Evolutionary conservation across 169 alveolate species (phyloP), one percentile per base, ranked within the genome.

Genomic region (Babesia bovis): DNA sequence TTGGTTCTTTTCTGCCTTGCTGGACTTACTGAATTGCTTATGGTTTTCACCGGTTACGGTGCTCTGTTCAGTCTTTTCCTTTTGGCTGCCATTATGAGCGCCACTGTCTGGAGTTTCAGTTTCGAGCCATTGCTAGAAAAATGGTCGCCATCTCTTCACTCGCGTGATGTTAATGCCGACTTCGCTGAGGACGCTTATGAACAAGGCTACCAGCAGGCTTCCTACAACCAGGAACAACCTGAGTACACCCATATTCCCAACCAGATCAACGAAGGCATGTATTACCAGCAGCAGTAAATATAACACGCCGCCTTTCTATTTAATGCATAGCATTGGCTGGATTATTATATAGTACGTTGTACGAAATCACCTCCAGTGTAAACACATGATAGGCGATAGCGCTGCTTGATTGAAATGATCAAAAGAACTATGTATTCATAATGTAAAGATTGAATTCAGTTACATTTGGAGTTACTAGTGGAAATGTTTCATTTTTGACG

Each of bases 11-110:
- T 84, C 87, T 52, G 84, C 61, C 65, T 90, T 23, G 95, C 95
- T 0, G 95, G 94, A 1, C 61, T 88, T 36, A 88, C 95, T 41
- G 95, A 91, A 66, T 57, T 91, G 23, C 56, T 91, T 44, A 90
- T 90, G 95, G 94, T 91, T 7, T 90, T 90, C 83, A 87, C 95
- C 57, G 93, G 93, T 19, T 91, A 69, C 77, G 95, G 95, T 26
- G 94, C 94, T 26, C 88, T 91, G 45, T 91, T 91, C 88, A 82
- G 93, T 13, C 76, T 90, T 44, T 60, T 91, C 60, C 85, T 89
- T 40, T 70, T 91, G 38, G 85, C 84, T 36, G 95, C 95, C 28
- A 85, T 87, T 66, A 47, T 85, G 56, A 79, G 93, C 67, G 94
- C 92, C 42, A 85, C 95, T 23, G 74, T 85, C 40, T 91, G 95